These are phyloP conservation scores for Astrocystis sublimbata DNA, from an alignment of 495 filamentous ascomycete genomes.

Conservation along the genomic window DNA sequence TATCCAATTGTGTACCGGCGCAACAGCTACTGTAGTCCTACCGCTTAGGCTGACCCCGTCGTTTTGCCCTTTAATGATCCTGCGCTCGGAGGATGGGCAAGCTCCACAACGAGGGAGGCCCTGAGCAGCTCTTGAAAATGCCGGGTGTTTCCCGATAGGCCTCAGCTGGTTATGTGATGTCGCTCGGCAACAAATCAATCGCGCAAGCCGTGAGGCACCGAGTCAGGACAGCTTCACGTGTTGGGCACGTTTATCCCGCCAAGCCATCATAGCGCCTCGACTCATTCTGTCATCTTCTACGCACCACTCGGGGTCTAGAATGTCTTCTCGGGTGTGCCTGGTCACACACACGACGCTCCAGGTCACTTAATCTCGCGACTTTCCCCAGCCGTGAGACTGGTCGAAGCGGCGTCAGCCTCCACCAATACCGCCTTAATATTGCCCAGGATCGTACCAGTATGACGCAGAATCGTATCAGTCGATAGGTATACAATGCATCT, in stretches of 20 bases:
- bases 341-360: neutral
- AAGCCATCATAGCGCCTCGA: slow-evolving; percentile 6
- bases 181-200: slow-evolving; percentile 12
- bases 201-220: neutral
- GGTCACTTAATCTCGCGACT: neutral
- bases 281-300: neutral
- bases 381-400: neutral
- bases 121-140: neutral
- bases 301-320: neutral
- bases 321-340: neutral
- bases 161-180: neutral
- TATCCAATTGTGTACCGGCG: neutral
- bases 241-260: slow-evolving; percentile 5
- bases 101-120: slow-evolving; percentile 2
- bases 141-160: slow-evolving; percentile 15
- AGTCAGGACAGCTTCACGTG: neutral
- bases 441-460: neutral
- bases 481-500: neutral
- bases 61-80: neutral
- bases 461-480: neutral
- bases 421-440: neutral
- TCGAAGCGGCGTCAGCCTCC: neutral
- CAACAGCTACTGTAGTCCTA: slow-evolving; percentile 2
- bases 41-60: neutral
- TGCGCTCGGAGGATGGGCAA: neutral